Evolutionary conservation across 1,284 basidiomycete species (phyloP).

Genomic region (Cryptococcus sp.): DNA sequence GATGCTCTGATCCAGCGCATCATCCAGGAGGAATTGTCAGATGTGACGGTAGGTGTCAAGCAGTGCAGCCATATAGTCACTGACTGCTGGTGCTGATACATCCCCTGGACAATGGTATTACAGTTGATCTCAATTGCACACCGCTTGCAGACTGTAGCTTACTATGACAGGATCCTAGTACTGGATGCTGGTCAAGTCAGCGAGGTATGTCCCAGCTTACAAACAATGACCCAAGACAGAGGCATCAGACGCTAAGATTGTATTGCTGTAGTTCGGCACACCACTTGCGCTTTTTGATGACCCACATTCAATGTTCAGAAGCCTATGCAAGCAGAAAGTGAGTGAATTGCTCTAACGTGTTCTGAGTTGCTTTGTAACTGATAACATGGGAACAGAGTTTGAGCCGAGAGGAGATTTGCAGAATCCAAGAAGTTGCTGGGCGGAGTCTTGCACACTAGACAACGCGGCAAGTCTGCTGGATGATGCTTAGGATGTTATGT

Average conservation of each 20-base stretch:
- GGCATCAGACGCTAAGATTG: conserved; percentile 34
- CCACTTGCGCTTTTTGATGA: conserved; percentile 16
- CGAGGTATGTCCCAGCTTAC: conserved; percentile 22
- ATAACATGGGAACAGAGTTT: neutral
- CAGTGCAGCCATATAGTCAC: neutral
- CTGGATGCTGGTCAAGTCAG: conserved; percentile 44
- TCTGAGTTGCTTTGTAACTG: neutral
- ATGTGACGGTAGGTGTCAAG: conserved; percentile 27
- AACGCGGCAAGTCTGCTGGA: too few species aligned
- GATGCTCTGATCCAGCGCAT: conserved; percentile 72
- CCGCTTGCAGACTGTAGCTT: conserved; percentile 68
- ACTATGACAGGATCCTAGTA: conserved; percentile 50
- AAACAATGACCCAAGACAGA: conserved; percentile 39
- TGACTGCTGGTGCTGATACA: neutral
- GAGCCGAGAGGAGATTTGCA: conserved; percentile 3
- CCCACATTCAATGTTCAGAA: conserved; percentile 11
- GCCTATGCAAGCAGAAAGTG: conserved; percentile 13
- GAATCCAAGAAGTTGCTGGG: conserved; percentile 4
- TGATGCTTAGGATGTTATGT: too few species aligned
- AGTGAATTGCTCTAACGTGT: neutral
- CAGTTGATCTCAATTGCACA: conserved; percentile 70
- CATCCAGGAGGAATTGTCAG: conserved; percentile 68
- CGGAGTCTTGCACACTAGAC: too few species aligned
- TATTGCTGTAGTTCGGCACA: conserved; percentile 31
- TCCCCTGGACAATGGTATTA: too few species aligned